phyloP scores from a whole-genome alignment of 176 grass and related monocot genomes.

The Rhynchospora breviuscula region DNA sequence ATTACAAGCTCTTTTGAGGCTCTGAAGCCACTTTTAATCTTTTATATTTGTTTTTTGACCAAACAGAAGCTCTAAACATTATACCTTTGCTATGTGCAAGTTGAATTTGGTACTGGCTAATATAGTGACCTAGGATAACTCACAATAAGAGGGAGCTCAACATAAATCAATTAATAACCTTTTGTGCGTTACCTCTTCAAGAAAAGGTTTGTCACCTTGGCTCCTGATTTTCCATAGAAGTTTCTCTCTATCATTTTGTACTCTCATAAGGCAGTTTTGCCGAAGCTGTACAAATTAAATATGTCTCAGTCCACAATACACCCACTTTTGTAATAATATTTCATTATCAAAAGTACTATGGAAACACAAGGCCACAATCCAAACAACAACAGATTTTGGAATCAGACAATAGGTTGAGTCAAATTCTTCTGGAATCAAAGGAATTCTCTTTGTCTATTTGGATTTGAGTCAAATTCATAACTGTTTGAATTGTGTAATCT shows the following conservation, averaged over 20 bases:
- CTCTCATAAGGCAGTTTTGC: conserved; percentile 60
- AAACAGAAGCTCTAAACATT: background rate
- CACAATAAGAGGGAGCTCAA: background rate
- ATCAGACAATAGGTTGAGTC: background rate
- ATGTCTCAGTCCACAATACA: background rate
- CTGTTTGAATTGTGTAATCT: too few species aligned
- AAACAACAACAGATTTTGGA: background rate
- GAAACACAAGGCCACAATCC: background rate
- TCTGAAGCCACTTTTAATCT: background rate
- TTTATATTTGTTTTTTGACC: background rate
- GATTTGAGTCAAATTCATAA: too few species aligned
- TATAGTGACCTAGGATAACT: background rate
- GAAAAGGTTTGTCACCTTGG: conserved; percentile 22
- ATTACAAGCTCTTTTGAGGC: background rate
- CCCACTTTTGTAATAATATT: background rate
- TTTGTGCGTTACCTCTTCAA: conserved; percentile 50
- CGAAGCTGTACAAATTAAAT: conserved; percentile 49
- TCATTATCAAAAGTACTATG: background rate
- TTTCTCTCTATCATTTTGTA: conserved; percentile 51
- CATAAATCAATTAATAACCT: background rate
- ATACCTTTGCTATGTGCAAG: background rate
- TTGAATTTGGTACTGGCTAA: background rate
- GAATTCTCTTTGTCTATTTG: too few species aligned
- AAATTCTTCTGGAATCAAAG: background rate
- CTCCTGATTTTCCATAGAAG: conserved; percentile 76